Evolutionary conservation across 1,284 basidiomycete genomes (phyloP).

Genomic region (Moesziomyces aphidis): DNA sequence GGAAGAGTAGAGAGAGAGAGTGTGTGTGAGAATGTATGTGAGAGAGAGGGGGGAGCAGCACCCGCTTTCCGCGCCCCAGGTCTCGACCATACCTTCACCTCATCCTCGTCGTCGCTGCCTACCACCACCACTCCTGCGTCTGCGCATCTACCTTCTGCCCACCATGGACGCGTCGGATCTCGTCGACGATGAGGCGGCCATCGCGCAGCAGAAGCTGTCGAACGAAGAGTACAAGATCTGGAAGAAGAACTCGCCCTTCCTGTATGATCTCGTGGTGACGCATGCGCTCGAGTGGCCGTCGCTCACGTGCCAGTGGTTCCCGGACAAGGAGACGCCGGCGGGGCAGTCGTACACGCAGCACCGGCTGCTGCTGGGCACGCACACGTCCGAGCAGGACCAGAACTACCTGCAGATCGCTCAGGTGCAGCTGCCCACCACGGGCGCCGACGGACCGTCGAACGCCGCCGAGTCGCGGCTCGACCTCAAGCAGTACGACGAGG

Average conservation of each 20-base stretch:
- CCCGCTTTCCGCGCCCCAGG: too few relatives aligned
- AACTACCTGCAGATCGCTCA: conserved; percentile 94
- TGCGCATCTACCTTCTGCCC: neutral
- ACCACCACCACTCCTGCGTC: neutral
- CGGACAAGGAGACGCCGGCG: conserved; percentile 85
- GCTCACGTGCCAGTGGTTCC: conserved; percentile 98
- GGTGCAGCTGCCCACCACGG: conserved; percentile 85
- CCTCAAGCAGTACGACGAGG: conserved; percentile 87
- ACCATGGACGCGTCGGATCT: conserved; percentile 54
- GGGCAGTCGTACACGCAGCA: conserved; percentile 93
- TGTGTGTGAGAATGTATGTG: too few relatives aligned
- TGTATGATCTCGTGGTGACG: conserved; percentile 97
- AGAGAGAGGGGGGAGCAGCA: too few relatives aligned
- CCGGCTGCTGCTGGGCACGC: conserved; percentile 93
- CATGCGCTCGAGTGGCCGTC: conserved; percentile 99
- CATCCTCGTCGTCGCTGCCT: neutral
- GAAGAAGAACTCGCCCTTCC: conserved; percentile 73
- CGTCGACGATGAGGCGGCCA: conserved; percentile 59
- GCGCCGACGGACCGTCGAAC: conserved; percentile 39
- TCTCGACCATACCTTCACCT: neutral
- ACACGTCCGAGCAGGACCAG: conserved; percentile 93
- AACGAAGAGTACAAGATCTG: conserved; percentile 67
- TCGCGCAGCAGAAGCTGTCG: conserved; percentile 60
- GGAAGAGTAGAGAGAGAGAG: too few relatives aligned
- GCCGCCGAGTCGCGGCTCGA: conserved; percentile 77